A percentile compares a stretch with the other conserved stretches of the same genome.
These are phyloP conservation scores for Parietaria judaica DNA, from an alignment of 306 rosid genomes.

Conservation along the genomic window DNA sequence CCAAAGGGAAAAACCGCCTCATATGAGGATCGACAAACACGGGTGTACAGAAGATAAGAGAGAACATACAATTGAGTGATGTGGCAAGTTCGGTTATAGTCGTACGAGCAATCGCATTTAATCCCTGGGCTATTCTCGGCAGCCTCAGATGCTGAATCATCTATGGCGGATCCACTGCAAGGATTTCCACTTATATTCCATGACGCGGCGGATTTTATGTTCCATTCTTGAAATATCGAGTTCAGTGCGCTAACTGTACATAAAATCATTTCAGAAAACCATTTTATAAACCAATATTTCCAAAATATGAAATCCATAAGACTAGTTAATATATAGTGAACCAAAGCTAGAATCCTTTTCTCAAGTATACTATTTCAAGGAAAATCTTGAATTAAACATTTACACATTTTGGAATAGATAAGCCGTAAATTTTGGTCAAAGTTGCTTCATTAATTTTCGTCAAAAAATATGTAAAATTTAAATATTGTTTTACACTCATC, in stretches of 20 bases:
- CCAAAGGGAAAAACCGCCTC: too few relatives aligned
- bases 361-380: too few relatives aligned
- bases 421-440: too few relatives aligned
- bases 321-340: background rate
- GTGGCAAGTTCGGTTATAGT: slow-evolving; percentile 13
- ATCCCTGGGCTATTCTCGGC: background rate
- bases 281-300: background rate
- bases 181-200: slow-evolving; percentile 30
- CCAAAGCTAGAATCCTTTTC: too few relatives aligned
- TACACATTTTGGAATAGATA: too few relatives aligned
- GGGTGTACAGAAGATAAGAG: background rate
- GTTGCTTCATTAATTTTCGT: too few relatives aligned
- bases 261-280: background rate
- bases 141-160: background rate
- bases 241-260: slow-evolving; percentile 24
- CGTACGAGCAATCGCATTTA: slow-evolving; percentile 12
- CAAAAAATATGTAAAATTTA: too few relatives aligned
- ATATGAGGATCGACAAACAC: too few relatives aligned
- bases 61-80: slow-evolving; percentile 19
- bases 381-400: too few relatives aligned
- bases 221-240: slow-evolving; percentile 21
- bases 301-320: background rate
- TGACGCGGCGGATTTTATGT: background rate
- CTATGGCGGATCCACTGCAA: slow-evolving; percentile 24
- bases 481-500: too few relatives aligned